Evolutionary conservation across 2,329 filamentous ascomycete species (phyloP), one percentile per base, ranked within the genome.

Genomic region (Lomentospora prolificans): DNA sequence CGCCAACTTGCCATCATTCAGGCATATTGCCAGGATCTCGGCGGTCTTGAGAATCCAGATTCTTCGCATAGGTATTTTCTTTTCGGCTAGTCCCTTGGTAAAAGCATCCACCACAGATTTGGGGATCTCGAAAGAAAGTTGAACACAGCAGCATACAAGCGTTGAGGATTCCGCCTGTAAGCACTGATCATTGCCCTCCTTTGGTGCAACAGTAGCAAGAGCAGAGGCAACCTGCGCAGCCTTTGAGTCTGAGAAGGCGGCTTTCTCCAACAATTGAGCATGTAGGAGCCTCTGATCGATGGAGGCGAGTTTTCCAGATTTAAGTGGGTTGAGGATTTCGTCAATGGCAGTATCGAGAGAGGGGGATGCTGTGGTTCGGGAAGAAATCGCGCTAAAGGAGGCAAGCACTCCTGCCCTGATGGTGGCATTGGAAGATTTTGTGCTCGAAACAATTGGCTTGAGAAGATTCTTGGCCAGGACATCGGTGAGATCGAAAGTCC

Each of bases 171-270:
- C 90, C 8, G 88, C 84, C 44, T 81, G 78, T 25, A 96, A 74
- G 44, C 91, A 91, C 33, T 78, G 73, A 68, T 99, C 94, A 63
- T 95, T 97, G 6, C 90, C 85, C 70, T 99, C 94, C 65, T 96
- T 96, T 5, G 80, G 72, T 17, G 87, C 84, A 12, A 90, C 75
- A 17, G 82, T 70, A 5, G 86, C 81, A 57, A 97, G 76, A 5
- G 81, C 82, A 52, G 77, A 72, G 1, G 83, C 78, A 28, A 92
- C 77, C 61, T 87, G 87, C 57, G 79, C 76, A 0, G 88, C 86
- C 39, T 87, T 76, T 2, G 77, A 69, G 9, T 75, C 68, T 2
- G 83, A 86, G 46, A 81, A 73, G 1, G 82, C 77, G 28, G 92
- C 70, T 5, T 77, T 75, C 52, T 80, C 75, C 3, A 99, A 76